Conservation (phyloP, 2,329 filamentous ascomycete species). For the Microdochium nivale region DNA sequence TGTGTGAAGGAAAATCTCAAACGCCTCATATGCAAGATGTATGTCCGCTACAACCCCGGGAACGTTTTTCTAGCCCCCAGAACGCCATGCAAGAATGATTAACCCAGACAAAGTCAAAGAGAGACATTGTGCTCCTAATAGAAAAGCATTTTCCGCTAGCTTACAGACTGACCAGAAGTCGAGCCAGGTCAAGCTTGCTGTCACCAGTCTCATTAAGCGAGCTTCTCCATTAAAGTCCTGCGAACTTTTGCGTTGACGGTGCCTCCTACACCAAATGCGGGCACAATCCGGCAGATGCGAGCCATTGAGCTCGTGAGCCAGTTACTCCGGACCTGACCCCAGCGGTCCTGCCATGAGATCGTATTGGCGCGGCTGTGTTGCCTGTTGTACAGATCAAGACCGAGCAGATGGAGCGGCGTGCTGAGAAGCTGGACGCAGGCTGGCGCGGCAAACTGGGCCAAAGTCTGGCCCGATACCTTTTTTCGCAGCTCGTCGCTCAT, state of each 20-base stretch:
- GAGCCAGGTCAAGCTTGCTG: too few species aligned
- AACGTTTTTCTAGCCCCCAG: not conserved
- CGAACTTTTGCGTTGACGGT: constrained; percentile 74
- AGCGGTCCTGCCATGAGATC: constrained; percentile 48
- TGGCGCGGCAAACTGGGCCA: constrained; percentile 74
- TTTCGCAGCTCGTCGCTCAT: constrained; percentile 44
- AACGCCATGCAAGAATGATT: not conserved
- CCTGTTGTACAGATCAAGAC: constrained; percentile 80
- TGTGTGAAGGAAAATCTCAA: too few species aligned
- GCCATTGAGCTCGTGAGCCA: constrained; percentile 68
- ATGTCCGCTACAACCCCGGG: too few species aligned
- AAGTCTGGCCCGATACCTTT: constrained; percentile 41
- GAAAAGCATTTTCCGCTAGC: too few species aligned
- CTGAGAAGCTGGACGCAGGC: constrained; percentile 70
- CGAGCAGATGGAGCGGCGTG: constrained; percentile 78
- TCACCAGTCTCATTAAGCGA: constrained; percentile 25
- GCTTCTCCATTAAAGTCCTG: constrained; percentile 53
- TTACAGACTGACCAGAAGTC: too few species aligned
- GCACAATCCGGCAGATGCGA: constrained; percentile 75
- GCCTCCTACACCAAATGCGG: constrained; percentile 81
- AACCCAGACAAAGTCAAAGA: not conserved
- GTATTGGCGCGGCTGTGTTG: constrained; percentile 24
- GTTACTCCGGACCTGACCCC: constrained; percentile 59
- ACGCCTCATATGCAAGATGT: too few species aligned
- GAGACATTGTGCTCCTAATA: not conserved